Percentiles rank a stretch among this genome's conserved stretches.
Evolutionary conservation across 177 flowering plant genomes (phyloP).

Genomic region (Vitis hybrid): DNA sequence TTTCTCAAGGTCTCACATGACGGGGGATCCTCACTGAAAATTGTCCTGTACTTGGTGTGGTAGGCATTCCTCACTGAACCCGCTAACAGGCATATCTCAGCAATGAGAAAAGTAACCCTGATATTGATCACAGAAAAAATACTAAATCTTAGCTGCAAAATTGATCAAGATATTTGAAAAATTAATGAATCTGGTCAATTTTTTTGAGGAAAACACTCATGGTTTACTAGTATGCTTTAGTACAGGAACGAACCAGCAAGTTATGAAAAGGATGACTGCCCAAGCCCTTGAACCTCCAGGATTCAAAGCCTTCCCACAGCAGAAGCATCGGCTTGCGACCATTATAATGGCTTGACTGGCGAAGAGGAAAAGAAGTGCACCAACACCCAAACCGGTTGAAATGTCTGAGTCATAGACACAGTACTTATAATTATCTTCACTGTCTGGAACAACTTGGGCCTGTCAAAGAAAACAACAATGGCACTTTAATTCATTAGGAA

Average conservation of each 20-base stretch:
- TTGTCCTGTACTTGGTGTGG: slow-evolving; percentile 71
- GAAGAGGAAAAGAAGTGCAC: slow-evolving; percentile 77
- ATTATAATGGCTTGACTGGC: slow-evolving; percentile 61
- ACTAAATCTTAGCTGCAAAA: too few relatives aligned
- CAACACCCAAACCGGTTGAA: slow-evolving; percentile 78
- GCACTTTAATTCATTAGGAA: background rate
- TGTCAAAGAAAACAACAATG: slow-evolving; percentile 28
- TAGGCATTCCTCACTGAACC: slow-evolving; percentile 87
- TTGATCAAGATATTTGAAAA: background rate
- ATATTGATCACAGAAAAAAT: background rate
- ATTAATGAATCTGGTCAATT: background rate
- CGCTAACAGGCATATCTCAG: slow-evolving; percentile 80
- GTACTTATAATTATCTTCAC: slow-evolving; percentile 42
- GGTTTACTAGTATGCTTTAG: background rate
- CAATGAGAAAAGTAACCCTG: slow-evolving; percentile 74
- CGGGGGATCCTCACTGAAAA: slow-evolving; percentile 38
- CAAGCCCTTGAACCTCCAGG: slow-evolving; percentile 90
- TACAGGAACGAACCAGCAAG: slow-evolving; percentile 64
- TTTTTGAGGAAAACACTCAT: background rate
- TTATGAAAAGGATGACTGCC: slow-evolving; percentile 74
- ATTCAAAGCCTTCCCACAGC: slow-evolving; percentile 80
- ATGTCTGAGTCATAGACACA: slow-evolving; percentile 91
- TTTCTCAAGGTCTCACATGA: slow-evolving; percentile 75
- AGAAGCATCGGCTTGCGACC: slow-evolving; percentile 84
- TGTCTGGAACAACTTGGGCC: slow-evolving; percentile 49